phyloP scores from a whole-genome alignment of 176 grass and related monocot genomes.

The Oryza punctata region DNA sequence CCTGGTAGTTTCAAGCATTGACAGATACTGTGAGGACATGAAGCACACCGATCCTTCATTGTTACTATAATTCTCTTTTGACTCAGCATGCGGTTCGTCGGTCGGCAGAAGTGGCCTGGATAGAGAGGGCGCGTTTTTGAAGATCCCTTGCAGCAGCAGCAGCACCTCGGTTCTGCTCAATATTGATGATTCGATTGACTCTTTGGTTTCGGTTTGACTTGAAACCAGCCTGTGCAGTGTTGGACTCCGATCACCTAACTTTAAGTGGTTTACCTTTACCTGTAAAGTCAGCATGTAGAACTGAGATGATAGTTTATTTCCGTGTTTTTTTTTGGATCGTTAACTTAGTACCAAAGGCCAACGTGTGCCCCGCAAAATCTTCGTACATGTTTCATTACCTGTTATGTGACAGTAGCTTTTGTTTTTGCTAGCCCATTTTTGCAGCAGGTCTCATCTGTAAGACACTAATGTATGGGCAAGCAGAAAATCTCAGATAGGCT shows the following conservation, averaged over 20 bases:
- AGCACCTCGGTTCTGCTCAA: slow-evolving; percentile 14
- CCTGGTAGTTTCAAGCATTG: neutral
- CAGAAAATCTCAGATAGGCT: neutral
- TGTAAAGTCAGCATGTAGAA: slow-evolving; percentile 41
- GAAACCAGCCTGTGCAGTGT: slow-evolving; percentile 38
- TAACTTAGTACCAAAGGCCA: slow-evolving; percentile 34
- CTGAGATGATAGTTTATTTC: slow-evolving; percentile 21
- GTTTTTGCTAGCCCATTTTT: slow-evolving; percentile 7
- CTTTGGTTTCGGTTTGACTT: neutral
- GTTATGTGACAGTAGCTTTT: slow-evolving; percentile 25
- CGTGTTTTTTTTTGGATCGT: neutral
- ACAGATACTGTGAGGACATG: slow-evolving; percentile 10
- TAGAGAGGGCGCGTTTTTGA: slow-evolving; percentile 27
- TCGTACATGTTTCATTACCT: slow-evolving; percentile 19
- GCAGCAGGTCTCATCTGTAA: slow-evolving; percentile 33
- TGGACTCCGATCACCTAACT: slow-evolving; percentile 33
- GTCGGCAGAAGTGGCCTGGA: slow-evolving; percentile 20
- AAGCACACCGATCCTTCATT: neutral
- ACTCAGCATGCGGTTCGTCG: slow-evolving; percentile 25
- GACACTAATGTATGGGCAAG: slow-evolving; percentile 27
- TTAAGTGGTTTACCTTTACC: slow-evolving; percentile 20
- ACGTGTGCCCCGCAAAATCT: slow-evolving; percentile 1
- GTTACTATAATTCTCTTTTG: slow-evolving; percentile 5
- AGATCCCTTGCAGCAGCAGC: slow-evolving; percentile 16
- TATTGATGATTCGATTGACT: slow-evolving; percentile 10